Evolutionary conservation across 2,329 filamentous ascomycete genomes (phyloP).

Genomic region (Harringtonia lauricola): DNA sequence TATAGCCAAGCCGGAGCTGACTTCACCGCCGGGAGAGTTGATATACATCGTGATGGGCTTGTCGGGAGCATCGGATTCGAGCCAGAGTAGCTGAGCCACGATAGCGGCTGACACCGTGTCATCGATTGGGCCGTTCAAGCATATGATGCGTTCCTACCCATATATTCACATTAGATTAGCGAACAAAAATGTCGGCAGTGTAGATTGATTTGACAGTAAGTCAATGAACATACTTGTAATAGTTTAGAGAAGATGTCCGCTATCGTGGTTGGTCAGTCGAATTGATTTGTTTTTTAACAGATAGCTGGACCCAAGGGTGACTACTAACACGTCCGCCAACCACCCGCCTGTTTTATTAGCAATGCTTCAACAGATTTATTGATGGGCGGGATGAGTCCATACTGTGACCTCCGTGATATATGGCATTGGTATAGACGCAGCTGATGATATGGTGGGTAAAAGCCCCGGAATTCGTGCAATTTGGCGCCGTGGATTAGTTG

Average conservation of each 20-base stretch:
- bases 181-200: not conserved
- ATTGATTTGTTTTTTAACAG: constrained; percentile 1
- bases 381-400: constrained; percentile 13
- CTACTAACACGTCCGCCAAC: constrained; percentile 64
- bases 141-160: constrained; percentile 76
- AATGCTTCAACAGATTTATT: not conserved
- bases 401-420: constrained; percentile 48
- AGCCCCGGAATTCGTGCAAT: constrained; percentile 28
- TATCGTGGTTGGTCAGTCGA: constrained; percentile 18
- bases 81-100: constrained; percentile 91
- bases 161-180: not conserved
- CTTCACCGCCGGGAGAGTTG: constrained; percentile 88
- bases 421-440: constrained; percentile 40
- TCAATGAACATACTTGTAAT: constrained; percentile 45
- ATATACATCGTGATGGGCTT: constrained; percentile 98
- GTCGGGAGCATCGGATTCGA: constrained; percentile 90
- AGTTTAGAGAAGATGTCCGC: constrained; percentile 78
- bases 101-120: constrained; percentile 86
- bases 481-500: constrained; percentile 22
- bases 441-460: constrained; percentile 8
- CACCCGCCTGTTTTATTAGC: constrained; percentile 48
- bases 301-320: constrained; percentile 11
- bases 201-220: not conserved
- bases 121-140: constrained; percentile 84
- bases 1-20: constrained; percentile 79